These are phyloP conservation scores for Stylonectria norvegica DNA, from an alignment of 2,329 filamentous ascomycete species.

Conservation along the genomic window DNA sequence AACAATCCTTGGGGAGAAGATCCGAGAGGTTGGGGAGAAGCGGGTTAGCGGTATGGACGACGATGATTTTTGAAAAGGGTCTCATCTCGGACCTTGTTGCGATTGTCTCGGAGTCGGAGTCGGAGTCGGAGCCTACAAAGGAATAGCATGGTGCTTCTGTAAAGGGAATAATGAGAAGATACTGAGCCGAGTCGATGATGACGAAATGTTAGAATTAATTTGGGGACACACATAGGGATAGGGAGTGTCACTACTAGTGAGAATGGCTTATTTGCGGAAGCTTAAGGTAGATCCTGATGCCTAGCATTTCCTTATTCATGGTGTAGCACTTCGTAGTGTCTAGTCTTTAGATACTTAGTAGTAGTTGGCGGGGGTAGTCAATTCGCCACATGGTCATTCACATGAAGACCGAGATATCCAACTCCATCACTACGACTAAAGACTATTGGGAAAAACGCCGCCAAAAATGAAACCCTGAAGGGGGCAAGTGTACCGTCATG, in stretches of 20 bases:
- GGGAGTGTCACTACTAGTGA: no score
- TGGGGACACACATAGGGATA: background rate
- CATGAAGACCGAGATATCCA: no score
- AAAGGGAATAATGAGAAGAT: background rate
- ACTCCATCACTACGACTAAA: no score
- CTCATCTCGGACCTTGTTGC: background rate
- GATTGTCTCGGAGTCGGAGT: background rate
- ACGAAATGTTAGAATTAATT: background rate
- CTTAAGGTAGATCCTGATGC: no score
- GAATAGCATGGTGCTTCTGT: background rate
- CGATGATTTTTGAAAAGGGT: slow-evolving; percentile 38
- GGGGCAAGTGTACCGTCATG: no score
- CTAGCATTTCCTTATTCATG: background rate
- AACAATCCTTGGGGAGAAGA: slow-evolving; percentile 81
- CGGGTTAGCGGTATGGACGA: slow-evolving; percentile 60
- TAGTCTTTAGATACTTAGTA: background rate
- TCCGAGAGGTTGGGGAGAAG: slow-evolving; percentile 76
- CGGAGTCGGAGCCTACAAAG: no score
- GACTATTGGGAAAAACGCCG: no score
- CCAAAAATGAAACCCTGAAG: no score
- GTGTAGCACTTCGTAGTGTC: background rate
- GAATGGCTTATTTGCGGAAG: no score
- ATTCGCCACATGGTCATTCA: no score
- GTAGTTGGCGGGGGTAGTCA: no score
- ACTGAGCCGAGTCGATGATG: background rate